phyloP scores from a whole-genome alignment of 305 asterid species.

The Stenogyne calaminthoides region DNA sequence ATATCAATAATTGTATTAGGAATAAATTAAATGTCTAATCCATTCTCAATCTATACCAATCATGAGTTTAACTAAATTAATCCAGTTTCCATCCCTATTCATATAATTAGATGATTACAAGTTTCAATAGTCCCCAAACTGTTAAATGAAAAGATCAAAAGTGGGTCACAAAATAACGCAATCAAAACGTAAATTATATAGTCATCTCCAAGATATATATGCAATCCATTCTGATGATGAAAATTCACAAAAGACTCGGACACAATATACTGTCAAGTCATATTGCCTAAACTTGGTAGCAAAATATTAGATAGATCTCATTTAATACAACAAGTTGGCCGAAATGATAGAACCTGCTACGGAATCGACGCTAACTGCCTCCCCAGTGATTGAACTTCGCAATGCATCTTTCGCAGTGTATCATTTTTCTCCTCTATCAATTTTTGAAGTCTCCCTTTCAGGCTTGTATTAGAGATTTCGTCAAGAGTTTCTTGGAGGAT shows the following conservation, averaged over 20 bases:
- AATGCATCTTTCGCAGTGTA: slow-evolving; percentile 32
- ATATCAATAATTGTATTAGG: too few species aligned
- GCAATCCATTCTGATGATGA: background rate
- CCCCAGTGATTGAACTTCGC: slow-evolving; percentile 35
- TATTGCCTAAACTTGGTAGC: slow-evolving; percentile 13
- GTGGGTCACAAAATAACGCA: background rate
- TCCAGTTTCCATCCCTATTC: too few species aligned
- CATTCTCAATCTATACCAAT: too few species aligned
- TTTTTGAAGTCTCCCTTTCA: slow-evolving; percentile 38
- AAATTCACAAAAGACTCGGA: background rate
- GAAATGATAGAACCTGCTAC: background rate
- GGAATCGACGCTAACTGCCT: slow-evolving; percentile 38
- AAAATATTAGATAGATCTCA: background rate
- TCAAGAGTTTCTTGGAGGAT: slow-evolving; percentile 40
- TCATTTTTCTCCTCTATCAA: slow-evolving; percentile 36
- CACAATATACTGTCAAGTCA: background rate
- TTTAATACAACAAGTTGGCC: background rate
- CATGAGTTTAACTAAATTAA: too few species aligned
- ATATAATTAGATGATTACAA: background rate
- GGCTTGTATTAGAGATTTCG: slow-evolving; percentile 32
- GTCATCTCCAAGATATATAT: background rate
- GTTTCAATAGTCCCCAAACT: background rate
- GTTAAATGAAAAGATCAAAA: background rate
- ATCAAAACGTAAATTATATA: background rate
- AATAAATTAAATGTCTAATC: too few species aligned